Base-by-base conservation (phyloP, 1,284 basidiomycete species). In the Sporisorium iseilematis-ciliati region DNA sequence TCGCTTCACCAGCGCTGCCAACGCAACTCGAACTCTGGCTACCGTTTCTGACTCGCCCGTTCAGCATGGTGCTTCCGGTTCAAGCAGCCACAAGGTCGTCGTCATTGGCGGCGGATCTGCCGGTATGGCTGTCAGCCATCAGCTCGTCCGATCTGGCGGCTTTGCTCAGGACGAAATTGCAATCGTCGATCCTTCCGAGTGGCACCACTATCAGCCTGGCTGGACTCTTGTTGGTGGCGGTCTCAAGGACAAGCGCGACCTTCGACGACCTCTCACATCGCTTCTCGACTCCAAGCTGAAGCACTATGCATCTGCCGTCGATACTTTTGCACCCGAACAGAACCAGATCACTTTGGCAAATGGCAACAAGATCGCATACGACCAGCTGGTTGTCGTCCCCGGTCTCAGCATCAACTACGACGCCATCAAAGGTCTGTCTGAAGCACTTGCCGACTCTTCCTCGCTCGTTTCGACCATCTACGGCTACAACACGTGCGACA, bases 401-500 rank as follows among this genome's bases (percentile, higher is more conserved):
- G 96, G 96, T 42, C 87, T 98, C 35, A 90, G 95, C 86, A 92
- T 90, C 86, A 94, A 94, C 84, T 84, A 84, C 49, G 89, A 89
- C 78, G 89, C 87, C 33, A 91, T 98, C 78, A 87, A 90, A 76
- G 95, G 95, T 7, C 88, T 99, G 10, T 86, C 90, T 23, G 88
- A 90, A 72, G 96, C 94, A 0, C 89, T 99, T 25, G 88, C 88
- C 29, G 91, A 95, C 85, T 89, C 92, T 14, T 85, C 87, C 3
- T 92, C 91, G 6, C 92, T 92, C n/a, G 94, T 98, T 42, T 92
- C 93, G 6, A 92, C 92, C n/a, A 97, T 97, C 75, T 98, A 98
- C 88, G 92, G 70, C 51, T 83, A 82, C 68, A 63, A 82, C 62
- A 68, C 80, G 3, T 78, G 77, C 54, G 73, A 76, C 63, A 75